phyloP scores from a whole-genome alignment of 2,329 filamentous ascomycete genomes.

The Penicillium sp. region DNA sequence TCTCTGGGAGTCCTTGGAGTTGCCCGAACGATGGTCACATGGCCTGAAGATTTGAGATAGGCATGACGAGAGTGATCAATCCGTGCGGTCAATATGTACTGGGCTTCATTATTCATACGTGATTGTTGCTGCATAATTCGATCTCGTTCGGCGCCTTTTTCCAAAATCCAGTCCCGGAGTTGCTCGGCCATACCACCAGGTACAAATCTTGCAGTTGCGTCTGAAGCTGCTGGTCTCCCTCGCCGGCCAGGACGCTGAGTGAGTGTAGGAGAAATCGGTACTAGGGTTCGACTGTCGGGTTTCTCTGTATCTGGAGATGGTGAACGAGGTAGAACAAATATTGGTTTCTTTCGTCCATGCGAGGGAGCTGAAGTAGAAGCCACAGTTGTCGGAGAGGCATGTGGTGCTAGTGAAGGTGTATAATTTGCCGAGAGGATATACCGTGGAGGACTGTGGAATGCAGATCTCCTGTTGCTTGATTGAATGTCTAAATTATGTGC shows the following conservation, averaged over 20 bases:
- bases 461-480: constrained; percentile 9
- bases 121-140: not conserved
- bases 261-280: constrained; percentile 35
- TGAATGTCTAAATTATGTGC: not conserved
- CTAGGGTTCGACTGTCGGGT: constrained; percentile 17
- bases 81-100: constrained; percentile 3
- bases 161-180: constrained; percentile 40
- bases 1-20: not conserved
- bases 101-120: not conserved
- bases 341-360: constrained; percentile 27
- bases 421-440: constrained; percentile 26
- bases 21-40: constrained; percentile 6
- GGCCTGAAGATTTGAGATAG: constrained; percentile 9
- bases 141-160: constrained; percentile 32
- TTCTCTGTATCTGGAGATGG: constrained; percentile 27
- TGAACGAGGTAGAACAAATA: constrained; percentile 36
- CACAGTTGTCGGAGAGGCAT: constrained; percentile 6
- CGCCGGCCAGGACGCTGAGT: constrained; percentile 25
- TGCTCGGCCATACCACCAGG: constrained; percentile 39
- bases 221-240: constrained; percentile 21
- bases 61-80: constrained; percentile 3
- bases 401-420: constrained; percentile 18
- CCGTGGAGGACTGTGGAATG: constrained; percentile 26
- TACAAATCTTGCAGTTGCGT: constrained; percentile 24
- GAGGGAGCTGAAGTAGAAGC: constrained; percentile 17